Evolutionary conservation across 2,329 filamentous ascomycete genomes (phyloP).

Genomic region (Fusarium metavorans): DNA sequence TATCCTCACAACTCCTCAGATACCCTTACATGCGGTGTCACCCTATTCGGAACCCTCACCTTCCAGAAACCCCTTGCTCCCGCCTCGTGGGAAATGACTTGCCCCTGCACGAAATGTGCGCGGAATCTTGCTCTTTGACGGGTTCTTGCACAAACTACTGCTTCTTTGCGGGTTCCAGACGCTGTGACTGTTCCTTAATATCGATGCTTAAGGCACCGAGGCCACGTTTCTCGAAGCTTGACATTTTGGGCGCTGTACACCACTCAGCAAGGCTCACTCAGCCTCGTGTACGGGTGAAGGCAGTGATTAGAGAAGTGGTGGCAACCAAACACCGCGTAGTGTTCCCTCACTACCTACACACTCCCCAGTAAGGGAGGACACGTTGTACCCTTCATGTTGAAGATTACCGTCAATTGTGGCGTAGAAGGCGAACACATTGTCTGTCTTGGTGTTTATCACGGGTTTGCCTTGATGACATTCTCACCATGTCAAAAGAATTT

Average conservation of each 20-base stretch:
- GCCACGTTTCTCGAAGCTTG: conserved; percentile 39
- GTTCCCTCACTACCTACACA: background rate
- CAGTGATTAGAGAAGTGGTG: background rate
- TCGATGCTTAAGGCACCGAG: conserved; percentile 24
- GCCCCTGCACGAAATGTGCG: conserved; percentile 22
- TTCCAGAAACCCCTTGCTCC: conserved; percentile 20
- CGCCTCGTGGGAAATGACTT: conserved; percentile 17
- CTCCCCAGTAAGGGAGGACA: background rate
- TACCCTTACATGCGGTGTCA: conserved; percentile 27
- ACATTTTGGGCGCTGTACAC: conserved; percentile 5
- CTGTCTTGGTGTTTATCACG: background rate
- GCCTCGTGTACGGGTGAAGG: conserved; percentile 11
- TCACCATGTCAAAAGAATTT: background rate
- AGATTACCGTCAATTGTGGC: background rate
- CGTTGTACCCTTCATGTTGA: background rate
- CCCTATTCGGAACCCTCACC: conserved; percentile 21
- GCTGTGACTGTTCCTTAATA: conserved; percentile 19
- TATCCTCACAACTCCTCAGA: conserved; percentile 6
- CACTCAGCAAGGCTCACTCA: conserved; percentile 10
- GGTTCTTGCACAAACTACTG: conserved; percentile 14
- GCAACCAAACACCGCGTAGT: background rate
- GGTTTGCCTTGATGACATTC: conserved; percentile 3
- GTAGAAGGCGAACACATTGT: background rate
- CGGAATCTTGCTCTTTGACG: conserved; percentile 3
- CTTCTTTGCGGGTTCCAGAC: conserved; percentile 22